Conservation (phyloP, 306 rosid species). For the Luffa aegyptiaca region DNA sequence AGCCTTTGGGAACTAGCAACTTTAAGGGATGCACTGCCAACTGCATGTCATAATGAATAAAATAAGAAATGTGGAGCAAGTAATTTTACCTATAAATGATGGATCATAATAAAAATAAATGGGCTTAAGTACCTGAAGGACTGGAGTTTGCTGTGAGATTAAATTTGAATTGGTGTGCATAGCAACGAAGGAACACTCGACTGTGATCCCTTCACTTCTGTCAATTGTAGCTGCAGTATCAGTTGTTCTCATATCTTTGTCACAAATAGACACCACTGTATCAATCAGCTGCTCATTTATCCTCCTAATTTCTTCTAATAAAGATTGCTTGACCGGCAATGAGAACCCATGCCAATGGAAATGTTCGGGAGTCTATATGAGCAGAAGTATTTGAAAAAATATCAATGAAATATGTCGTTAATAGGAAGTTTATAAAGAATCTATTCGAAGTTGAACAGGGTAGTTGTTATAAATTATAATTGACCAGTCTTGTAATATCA, state of each 20-base stretch:
- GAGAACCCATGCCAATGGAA: background rate
- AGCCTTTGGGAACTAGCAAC: constrained; percentile 74
- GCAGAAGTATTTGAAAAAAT: background rate
- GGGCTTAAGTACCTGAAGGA: constrained; percentile 42
- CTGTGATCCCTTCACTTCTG: constrained; percentile 60
- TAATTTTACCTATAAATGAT: background rate
- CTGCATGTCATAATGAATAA: constrained; percentile 37
- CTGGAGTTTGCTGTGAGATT: constrained; percentile 56
- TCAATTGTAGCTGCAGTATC: constrained; percentile 42
- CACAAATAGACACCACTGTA: constrained; percentile 57
- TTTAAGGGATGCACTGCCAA: constrained; percentile 69
- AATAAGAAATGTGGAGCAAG: background rate
- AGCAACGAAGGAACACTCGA: constrained; percentile 68
- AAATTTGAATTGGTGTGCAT: constrained; percentile 63
- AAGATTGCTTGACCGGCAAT: constrained; percentile 60
- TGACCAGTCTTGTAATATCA: background rate
- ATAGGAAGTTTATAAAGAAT: background rate
- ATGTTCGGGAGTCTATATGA: background rate
- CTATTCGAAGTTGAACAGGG: background rate
- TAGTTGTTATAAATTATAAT: no score
- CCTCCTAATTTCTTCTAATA: constrained; percentile 67
- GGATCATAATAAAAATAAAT: constrained; percentile 1
- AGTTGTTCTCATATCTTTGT: constrained; percentile 54
- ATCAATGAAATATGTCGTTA: background rate
- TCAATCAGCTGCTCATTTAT: constrained; percentile 73